Evolutionary conservation across 2,329 filamentous ascomycete species (phyloP).

Genomic region (Ophidiomyces ophidiicola): DNA sequence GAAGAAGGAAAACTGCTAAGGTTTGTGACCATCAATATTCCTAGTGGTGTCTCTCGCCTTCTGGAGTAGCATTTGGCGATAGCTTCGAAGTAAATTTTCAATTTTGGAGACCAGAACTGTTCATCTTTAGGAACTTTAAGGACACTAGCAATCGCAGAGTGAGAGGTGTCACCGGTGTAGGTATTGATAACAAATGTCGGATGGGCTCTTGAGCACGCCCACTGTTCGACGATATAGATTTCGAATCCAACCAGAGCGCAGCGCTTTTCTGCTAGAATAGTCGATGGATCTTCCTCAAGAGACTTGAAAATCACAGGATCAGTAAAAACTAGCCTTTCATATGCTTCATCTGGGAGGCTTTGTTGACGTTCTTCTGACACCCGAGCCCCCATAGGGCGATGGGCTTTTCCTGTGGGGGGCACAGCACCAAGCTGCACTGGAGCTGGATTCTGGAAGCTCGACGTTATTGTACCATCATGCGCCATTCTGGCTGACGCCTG

Average conservation of each 20-base stretch:
- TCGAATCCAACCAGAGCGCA: slow-evolving; percentile 70
- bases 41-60: slow-evolving; percentile 66
- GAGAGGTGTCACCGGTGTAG: slow-evolving; percentile 74
- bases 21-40: slow-evolving; percentile 87
- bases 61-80: slow-evolving; percentile 76
- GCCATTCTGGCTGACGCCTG: slow-evolving; percentile 1
- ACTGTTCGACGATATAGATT: slow-evolving; percentile 90
- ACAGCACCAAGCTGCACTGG: not conserved
- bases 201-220: slow-evolving; percentile 82
- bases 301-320: slow-evolving; percentile 59
- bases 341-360: slow-evolving; percentile 1
- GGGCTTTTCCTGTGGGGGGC: not conserved
- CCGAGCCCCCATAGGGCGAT: not conserved
- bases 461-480: not conserved
- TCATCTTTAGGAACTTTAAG: slow-evolving; percentile 73
- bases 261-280: slow-evolving; percentile 60
- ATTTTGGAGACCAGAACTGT: slow-evolving; percentile 60
- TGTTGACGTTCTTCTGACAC: not conserved
- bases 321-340: slow-evolving; percentile 50
- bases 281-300: slow-evolving; percentile 71
- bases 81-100: slow-evolving; percentile 75
- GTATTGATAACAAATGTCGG: slow-evolving; percentile 87
- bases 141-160: slow-evolving; percentile 67
- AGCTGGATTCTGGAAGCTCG: slow-evolving; percentile 1
- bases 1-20: slow-evolving; percentile 83